These are phyloP conservation scores for Brettanomyces nanus DNA, from an alignment of 805 yeast species.

Conservation along the genomic window DNA sequence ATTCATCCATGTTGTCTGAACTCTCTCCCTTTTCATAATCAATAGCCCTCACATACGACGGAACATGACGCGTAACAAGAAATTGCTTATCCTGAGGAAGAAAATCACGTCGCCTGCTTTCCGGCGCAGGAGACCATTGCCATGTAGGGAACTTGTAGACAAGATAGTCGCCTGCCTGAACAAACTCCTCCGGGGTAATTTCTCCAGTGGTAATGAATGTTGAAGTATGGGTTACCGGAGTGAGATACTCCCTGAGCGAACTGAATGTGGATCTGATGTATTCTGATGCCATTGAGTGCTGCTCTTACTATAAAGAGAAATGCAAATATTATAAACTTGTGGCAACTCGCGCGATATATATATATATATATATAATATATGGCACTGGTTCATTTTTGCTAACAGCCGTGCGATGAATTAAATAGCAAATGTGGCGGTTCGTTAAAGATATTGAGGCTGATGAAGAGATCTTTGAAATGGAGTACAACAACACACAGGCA, in stretches of 20 bases:
- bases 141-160: constrained; percentile 93
- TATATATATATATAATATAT: too few species aligned
- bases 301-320: not conserved
- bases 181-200: constrained; percentile 93
- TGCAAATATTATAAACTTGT: not conserved
- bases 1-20: constrained; percentile 11
- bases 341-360: too few species aligned
- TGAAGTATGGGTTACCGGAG: constrained; percentile 84
- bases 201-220: constrained; percentile 84
- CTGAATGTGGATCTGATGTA: constrained; percentile 66
- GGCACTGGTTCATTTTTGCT: not conserved
- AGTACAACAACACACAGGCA: too few species aligned
- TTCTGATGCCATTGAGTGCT: constrained; percentile 18
- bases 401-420: too few species aligned
- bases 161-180: constrained; percentile 87
- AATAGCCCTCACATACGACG: constrained; percentile 68
- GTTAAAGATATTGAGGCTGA: too few species aligned
- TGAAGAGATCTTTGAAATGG: too few species aligned
- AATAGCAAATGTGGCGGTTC: too few species aligned
- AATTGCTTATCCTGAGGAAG: constrained; percentile 84
- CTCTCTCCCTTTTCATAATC: constrained; percentile 29
- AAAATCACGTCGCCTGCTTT: constrained; percentile 51
- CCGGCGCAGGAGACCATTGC: constrained; percentile 74
- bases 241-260: constrained; percentile 82
- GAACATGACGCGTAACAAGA: constrained; percentile 83